A percentile compares a stretch with the other conserved stretches of the same genome.
Evolutionary conservation across 75 land plant genomes (phyloP).

Genomic region (Ceratopteris richardii): DNA sequence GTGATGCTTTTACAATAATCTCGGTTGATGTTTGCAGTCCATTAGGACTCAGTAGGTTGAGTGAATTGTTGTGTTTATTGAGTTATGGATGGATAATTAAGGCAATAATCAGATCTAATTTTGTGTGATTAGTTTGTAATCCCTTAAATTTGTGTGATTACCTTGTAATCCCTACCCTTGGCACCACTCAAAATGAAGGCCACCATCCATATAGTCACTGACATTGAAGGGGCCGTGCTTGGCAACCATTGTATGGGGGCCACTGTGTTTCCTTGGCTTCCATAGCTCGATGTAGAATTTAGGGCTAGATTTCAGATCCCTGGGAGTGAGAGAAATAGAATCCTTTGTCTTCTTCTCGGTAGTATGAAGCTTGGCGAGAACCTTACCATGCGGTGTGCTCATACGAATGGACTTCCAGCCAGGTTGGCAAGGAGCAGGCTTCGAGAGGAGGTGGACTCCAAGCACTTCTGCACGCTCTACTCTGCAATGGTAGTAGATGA

Average conservation of each 20-base stretch:
- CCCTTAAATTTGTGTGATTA: too few species aligned
- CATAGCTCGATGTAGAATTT: constrained; percentile 5
- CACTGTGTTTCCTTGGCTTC: not conserved
- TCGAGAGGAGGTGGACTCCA: not conserved
- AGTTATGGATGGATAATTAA: too few species aligned
- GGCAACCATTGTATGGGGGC: not conserved
- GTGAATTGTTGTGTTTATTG: too few species aligned
- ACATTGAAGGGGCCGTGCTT: constrained; percentile 4
- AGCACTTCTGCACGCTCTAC: constrained; percentile 2
- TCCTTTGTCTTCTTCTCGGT: not conserved
- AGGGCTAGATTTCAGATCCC: not conserved
- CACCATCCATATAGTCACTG: constrained; percentile 1
- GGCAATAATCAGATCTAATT: too few species aligned
- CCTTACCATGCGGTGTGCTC: not conserved
- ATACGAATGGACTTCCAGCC: constrained; percentile 3
- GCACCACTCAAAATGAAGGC: constrained; percentile 9
- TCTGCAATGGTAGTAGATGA: constrained; percentile 5
- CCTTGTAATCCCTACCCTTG: not conserved
- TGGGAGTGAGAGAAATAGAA: not conserved
- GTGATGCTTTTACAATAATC: too few species aligned
- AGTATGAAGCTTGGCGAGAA: not conserved
- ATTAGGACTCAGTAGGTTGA: too few species aligned
- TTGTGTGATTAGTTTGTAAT: too few species aligned
- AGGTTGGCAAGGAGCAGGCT: constrained; percentile 1
- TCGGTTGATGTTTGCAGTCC: too few species aligned